Conservation (phyloP, 805 yeast species). For the Myxozyma udenii region DNA sequence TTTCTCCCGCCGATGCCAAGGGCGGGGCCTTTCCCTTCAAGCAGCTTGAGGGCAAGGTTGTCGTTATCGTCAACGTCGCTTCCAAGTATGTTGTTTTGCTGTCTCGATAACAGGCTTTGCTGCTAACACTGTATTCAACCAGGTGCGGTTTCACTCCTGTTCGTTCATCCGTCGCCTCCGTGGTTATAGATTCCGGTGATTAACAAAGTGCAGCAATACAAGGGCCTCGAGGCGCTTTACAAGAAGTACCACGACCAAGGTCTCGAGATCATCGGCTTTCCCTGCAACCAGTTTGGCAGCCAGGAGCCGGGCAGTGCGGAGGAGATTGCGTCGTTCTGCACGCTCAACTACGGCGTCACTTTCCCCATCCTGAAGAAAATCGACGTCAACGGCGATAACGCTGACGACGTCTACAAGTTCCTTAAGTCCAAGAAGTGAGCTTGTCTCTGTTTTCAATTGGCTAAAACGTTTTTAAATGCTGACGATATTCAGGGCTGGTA, state of each 20-base stretch:
- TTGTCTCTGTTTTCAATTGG: neutral
- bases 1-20: constrained; percentile 59
- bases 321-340: constrained; percentile 68
- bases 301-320: constrained; percentile 68
- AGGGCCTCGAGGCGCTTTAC: constrained; percentile 66
- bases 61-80: constrained; percentile 81
- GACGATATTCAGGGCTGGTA: constrained; percentile 37
- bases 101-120: neutral
- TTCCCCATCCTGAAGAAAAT: constrained; percentile 86
- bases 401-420: constrained; percentile 76
- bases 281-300: constrained; percentile 86
- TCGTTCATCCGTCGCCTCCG: constrained; percentile 1
- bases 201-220: constrained; percentile 53
- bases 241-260: constrained; percentile 62
- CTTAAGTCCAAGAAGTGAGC: constrained; percentile 59
- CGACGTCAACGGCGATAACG: constrained; percentile 81
- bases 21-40: constrained; percentile 59
- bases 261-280: constrained; percentile 73
- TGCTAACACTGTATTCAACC: neutral
- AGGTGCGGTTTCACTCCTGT: constrained; percentile 34
- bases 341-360: constrained; percentile 79
- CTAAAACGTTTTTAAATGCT: neutral
- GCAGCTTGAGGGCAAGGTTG: constrained; percentile 72
- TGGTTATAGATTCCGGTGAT: neutral
- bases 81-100: constrained; percentile 54